Base-by-base conservation (phyloP, 163 green algal species). In the Chloromonas sp. region DNA sequence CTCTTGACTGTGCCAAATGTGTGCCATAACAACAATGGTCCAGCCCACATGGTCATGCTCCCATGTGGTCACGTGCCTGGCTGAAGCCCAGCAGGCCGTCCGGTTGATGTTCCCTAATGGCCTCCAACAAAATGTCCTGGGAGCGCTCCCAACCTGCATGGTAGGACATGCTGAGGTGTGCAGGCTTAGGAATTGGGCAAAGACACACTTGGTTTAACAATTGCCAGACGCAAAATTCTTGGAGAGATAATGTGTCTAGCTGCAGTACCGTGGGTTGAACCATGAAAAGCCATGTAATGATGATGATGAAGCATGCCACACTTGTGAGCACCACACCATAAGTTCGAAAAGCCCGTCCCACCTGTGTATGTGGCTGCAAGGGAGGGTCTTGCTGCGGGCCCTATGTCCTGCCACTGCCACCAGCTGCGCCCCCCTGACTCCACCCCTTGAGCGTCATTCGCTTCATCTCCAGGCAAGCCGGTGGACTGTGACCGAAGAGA, bases 71-170 rank as follows among this genome's bases (percentile, higher is more conserved):
- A 13, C 66, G 11, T 5, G 61, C 77, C 77, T 81, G 77, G 60
- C 36, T 62, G 77, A 81, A 81, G 77, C 77, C 77, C n/a, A 81
- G 77, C 14, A 81, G 15, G 36, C 77, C 77, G n/a, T 81, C 77
- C 13, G 77, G 77, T 57, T 81, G n/a, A 57, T 81, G 77, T 57
- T 81, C 77, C 1, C 77, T 36, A 62, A 57, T 81, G 2, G 77
- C 77, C n/a, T n/a, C 77, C 77, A 81, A 3, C 77, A 81, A n/a
- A n/a, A 60, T 14, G 2, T 79, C 71, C 8, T 60, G 71, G 3
- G 71, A 60, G 57, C 14, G 57, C 71, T 79, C 71, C 71, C 71
- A 79, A 2, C 71, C 71, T 79, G 71, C 3, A 76, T 76, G 11
- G 66, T 8, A 11, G 66, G 8, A 76, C 36, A 36, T 36, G 36